These are phyloP conservation scores for Fusarium sp. DNA, from an alignment of 2,329 filamentous ascomycete genomes.

Conservation along the genomic window DNA sequence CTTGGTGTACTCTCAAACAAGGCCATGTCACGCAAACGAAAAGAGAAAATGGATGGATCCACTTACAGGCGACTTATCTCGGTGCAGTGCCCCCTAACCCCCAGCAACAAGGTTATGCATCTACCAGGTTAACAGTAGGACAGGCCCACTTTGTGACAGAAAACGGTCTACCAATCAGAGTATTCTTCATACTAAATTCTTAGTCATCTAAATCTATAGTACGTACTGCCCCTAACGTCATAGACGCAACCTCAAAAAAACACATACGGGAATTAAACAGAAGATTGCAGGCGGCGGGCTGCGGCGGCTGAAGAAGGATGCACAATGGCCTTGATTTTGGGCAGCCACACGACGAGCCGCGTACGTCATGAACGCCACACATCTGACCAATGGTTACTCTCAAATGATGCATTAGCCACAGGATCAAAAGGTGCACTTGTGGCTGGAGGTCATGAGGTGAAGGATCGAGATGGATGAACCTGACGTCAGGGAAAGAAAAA, in stretches of 20 bases:
- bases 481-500: constrained; percentile 31
- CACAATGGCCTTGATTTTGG: constrained; percentile 30
- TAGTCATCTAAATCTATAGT: too few relatives aligned
- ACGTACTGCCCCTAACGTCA: constrained; percentile 20
- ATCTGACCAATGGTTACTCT: constrained; percentile 11
- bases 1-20: neutral
- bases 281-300: constrained; percentile 7
- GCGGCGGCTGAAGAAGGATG: constrained; percentile 28
- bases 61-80: constrained; percentile 1
- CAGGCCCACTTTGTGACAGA: too few relatives aligned
- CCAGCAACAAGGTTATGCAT: too few relatives aligned
- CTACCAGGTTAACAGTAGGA: too few relatives aligned
- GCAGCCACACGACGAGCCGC: constrained; percentile 24
- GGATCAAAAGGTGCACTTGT: neutral
- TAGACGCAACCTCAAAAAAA: constrained; percentile 32
- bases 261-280: neutral
- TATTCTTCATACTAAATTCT: too few relatives aligned
- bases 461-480: constrained; percentile 20
- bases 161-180: too few relatives aligned
- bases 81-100: too few relatives aligned
- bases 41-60: constrained; percentile 24
- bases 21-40: neutral
- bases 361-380: constrained; percentile 17
- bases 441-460: constrained; percentile 35
- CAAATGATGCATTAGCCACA: constrained; percentile 24